Conservation (phyloP, 2,329 filamentous ascomycete genomes). For the Clonostachys rosea region DNA sequence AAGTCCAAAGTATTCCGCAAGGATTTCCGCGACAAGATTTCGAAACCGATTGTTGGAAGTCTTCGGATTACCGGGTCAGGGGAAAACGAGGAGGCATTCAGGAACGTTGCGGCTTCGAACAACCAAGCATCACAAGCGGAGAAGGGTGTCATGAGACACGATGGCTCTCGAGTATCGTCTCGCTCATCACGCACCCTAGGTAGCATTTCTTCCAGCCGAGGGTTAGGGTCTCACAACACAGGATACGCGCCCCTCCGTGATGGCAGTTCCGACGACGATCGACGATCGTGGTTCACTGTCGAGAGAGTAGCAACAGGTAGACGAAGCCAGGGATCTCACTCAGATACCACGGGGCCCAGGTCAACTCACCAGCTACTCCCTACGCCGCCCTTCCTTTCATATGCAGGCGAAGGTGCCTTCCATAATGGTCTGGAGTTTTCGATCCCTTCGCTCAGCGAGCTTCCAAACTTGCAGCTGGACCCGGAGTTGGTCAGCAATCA, state of each 20-base stretch:
- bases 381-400: constrained; percentile 16
- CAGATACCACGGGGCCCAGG: constrained; percentile 16
- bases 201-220: constrained; percentile 10
- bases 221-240: constrained; percentile 10
- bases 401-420: constrained; percentile 15
- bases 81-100: constrained; percentile 11
- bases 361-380: constrained; percentile 24
- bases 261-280: constrained; percentile 13
- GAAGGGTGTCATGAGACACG: constrained; percentile 14
- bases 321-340: constrained; percentile 16
- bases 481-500: not conserved
- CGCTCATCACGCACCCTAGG: constrained; percentile 18
- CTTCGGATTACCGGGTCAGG: constrained; percentile 17
- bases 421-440: constrained; percentile 17
- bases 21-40: constrained; percentile 23
- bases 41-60: constrained; percentile 19
- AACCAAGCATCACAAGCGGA: constrained; percentile 8
- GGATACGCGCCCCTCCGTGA: constrained; percentile 3
- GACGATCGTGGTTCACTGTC: constrained; percentile 27
- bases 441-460: constrained; percentile 17
- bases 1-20: constrained; percentile 16
- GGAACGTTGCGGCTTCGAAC: constrained; percentile 5
- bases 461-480: constrained; percentile 9
- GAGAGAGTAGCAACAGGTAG: constrained; percentile 14
- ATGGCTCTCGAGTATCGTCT: constrained; percentile 12